Evolutionary conservation across 208 protist genomes (phyloP).

Genomic region (Crithidia acanthocephali): DNA sequence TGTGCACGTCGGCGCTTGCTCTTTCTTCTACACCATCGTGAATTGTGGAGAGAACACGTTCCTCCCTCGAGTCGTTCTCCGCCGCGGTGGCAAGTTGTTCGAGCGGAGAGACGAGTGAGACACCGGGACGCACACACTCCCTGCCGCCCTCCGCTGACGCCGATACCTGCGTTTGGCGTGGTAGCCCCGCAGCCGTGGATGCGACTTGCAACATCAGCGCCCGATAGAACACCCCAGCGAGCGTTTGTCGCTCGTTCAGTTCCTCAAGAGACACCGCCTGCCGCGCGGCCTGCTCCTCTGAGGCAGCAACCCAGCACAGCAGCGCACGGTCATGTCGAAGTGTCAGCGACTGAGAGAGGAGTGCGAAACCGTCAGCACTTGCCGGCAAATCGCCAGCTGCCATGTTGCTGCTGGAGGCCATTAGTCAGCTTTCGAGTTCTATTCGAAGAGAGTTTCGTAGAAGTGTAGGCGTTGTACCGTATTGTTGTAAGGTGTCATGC

Average conservation of each 20-base stretch:
- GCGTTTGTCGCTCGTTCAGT: neutral
- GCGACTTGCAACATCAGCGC: neutral
- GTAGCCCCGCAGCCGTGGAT: neutral
- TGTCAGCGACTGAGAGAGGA: too few relatives aligned
- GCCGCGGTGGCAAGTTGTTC: neutral
- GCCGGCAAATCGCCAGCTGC: too few relatives aligned
- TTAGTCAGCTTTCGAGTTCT: too few relatives aligned
- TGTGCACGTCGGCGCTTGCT: too few relatives aligned
- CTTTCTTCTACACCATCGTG: too few relatives aligned
- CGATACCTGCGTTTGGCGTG: neutral
- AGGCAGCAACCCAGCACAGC: constrained; percentile 4
- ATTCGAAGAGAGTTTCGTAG: too few relatives aligned
- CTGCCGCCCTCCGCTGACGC: neutral
- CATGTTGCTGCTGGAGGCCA: too few relatives aligned
- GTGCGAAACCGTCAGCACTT: too few relatives aligned
- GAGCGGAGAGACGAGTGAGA: neutral
- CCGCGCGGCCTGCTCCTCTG: constrained; percentile 11
- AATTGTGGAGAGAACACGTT: too few relatives aligned
- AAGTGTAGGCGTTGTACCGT: too few relatives aligned
- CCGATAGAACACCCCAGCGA: neutral
- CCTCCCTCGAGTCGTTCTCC: neutral
- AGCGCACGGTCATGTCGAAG: neutral
- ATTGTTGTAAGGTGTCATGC: too few relatives aligned
- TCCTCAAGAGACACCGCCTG: constrained; percentile 1
- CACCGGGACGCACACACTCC: neutral